These are phyloP conservation scores for Irineochytrium annulatum DNA, from an alignment of 192 early-diverging fungal genomes.

Conservation along the genomic window DNA sequence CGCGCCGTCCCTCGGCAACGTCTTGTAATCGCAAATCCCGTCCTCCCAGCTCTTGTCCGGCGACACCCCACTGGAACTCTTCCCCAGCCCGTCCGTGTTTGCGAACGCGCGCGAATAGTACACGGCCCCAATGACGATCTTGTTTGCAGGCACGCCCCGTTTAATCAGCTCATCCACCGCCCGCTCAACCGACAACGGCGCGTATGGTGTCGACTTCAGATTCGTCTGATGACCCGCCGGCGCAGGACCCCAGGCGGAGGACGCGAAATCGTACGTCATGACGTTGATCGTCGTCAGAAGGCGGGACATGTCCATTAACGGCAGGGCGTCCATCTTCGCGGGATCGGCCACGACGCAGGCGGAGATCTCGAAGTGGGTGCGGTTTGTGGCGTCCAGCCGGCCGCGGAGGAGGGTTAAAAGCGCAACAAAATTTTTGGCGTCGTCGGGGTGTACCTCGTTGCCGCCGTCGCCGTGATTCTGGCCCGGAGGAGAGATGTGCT, in stretches of 20 bases:
- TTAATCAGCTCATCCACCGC: conserved; percentile 69
- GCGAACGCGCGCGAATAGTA: conserved; percentile 92
- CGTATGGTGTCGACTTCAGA: conserved; percentile 59
- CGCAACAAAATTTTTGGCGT: conserved; percentile 73
- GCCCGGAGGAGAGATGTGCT: conserved; percentile 43
- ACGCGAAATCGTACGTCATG: conserved; percentile 65
- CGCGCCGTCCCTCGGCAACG: conserved; percentile 62
- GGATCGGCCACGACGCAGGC: conserved; percentile 45
- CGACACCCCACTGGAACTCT: conserved; percentile 56
- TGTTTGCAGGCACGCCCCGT: conserved; percentile 73
- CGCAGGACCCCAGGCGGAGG: conserved; percentile 42
- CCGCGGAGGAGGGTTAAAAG: conserved; percentile 71
- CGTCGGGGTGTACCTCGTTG: conserved; percentile 58
- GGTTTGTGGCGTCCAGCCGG: conserved; percentile 55
- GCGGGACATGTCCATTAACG: conserved; percentile 29
- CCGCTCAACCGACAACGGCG: conserved; percentile 54
- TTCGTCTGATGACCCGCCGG: conserved; percentile 85
- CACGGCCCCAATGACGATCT: conserved; percentile 86
- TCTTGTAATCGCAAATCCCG: conserved; percentile 88
- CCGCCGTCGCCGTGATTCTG: conserved; percentile 46
- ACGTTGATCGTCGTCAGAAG: conserved; percentile 70
- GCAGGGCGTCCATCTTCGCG: conserved; percentile 38
- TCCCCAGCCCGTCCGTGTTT: conserved; percentile 60
- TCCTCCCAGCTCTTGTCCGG: conserved; percentile 82
- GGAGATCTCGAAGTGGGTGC: conserved; percentile 36